Evolutionary conservation across 495 filamentous ascomycete species (phyloP).

Genomic region (Aspergillus incahuasiensis): DNA sequence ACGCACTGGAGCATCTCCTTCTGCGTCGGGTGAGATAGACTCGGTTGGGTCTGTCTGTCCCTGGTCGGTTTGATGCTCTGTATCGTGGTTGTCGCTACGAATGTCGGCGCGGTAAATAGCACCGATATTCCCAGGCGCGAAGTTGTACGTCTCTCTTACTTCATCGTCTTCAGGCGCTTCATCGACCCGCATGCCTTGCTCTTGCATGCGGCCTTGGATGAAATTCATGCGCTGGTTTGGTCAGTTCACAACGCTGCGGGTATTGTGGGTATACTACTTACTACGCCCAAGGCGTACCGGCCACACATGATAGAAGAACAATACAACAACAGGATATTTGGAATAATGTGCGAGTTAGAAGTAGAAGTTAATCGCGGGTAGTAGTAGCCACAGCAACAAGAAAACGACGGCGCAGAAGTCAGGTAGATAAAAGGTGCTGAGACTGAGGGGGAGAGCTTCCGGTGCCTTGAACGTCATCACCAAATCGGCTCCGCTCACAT

Average conservation of each 20-base stretch:
- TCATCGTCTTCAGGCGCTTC: slow-evolving; percentile 72
- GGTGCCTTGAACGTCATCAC: slow-evolving; percentile 5
- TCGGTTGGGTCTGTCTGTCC: slow-evolving; percentile 2
- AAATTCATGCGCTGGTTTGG: slow-evolving; percentile 49
- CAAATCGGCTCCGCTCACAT: slow-evolving; percentile 5
- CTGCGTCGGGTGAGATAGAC: slow-evolving; percentile 12
- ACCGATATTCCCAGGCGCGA: slow-evolving; percentile 82
- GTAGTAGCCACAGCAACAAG: too few species aligned
- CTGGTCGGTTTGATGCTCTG: slow-evolving; percentile 8
- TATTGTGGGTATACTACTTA: slow-evolving; percentile 41
- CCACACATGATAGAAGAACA: slow-evolving; percentile 63
- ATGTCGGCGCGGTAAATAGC: slow-evolving; percentile 77
- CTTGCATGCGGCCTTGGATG: slow-evolving; percentile 65
- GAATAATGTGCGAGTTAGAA: too few species aligned
- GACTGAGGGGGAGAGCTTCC: not conserved
- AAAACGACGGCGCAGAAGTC: not conserved
- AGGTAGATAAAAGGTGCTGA: not conserved
- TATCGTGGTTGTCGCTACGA: slow-evolving; percentile 12
- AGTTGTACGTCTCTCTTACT: slow-evolving; percentile 81
- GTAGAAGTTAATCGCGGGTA: too few species aligned
- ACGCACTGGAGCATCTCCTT: slow-evolving; percentile 18
- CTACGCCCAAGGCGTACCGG: slow-evolving; percentile 74
- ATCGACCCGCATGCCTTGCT: slow-evolving; percentile 71
- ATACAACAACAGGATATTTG: too few species aligned
- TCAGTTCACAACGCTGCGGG: not conserved